phyloP scores from a whole-genome alignment of 2,329 filamentous ascomycete species.

The Penicillium sp. region DNA sequence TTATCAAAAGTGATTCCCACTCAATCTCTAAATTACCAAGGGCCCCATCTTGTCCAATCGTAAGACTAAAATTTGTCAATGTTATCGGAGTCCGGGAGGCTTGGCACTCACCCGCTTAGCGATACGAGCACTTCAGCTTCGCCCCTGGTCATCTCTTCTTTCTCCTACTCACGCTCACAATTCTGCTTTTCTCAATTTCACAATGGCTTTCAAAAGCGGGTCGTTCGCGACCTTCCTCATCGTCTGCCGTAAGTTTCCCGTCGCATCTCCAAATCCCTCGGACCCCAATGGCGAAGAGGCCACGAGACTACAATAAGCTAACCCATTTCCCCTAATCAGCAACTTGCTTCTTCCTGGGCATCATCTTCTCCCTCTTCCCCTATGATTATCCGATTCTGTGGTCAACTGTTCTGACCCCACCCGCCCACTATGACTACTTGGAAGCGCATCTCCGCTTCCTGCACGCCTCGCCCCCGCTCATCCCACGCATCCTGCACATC shows the following conservation, averaged over 20 bases:
- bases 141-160: slow-evolving; percentile 12
- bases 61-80: not conserved
- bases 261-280: not conserved
- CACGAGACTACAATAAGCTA: slow-evolving; percentile 10
- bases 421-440: slow-evolving; percentile 76
- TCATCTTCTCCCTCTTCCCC: slow-evolving; percentile 93
- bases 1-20: slow-evolving; percentile 1
- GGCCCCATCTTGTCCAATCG: not conserved
- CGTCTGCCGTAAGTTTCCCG: slow-evolving; percentile 72
- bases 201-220: slow-evolving; percentile 44
- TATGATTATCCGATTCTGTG: slow-evolving; percentile 64
- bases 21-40: not conserved
- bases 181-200: slow-evolving; percentile 2
- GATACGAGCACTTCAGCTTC: slow-evolving; percentile 10
- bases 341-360: slow-evolving; percentile 95
- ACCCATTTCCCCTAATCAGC: slow-evolving; percentile 49
- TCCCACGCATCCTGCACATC: slow-evolving; percentile 90
- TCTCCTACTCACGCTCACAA: slow-evolving; percentile 3
- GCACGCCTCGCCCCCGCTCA: slow-evolving; percentile 86
- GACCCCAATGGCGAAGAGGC: slow-evolving; percentile 8
- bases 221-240: slow-evolving; percentile 98
- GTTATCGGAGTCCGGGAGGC: not conserved
- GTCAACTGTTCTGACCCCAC: slow-evolving; percentile 42
- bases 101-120: slow-evolving; percentile 23
- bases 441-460: slow-evolving; percentile 89